A percentile compares a stretch with the other conserved stretches of the same genome.
These are phyloP conservation scores for Physcomitrellopsis africana DNA, from an alignment of 225 moss, liverwort and hornwort genomes.

Conservation along the genomic window DNA sequence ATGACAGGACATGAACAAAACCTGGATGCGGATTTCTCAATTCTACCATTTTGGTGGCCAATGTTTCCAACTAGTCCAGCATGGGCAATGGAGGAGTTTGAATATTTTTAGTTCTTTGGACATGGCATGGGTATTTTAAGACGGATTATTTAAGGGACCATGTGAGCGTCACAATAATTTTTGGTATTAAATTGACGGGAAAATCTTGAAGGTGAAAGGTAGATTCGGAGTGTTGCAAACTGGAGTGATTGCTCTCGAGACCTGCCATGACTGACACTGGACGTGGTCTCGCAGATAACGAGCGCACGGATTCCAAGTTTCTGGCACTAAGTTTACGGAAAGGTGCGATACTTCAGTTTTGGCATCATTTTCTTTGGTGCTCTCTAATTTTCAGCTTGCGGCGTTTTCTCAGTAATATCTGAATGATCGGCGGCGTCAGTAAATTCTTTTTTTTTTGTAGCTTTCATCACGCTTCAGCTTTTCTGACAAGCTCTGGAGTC, in stretches of 20 bases:
- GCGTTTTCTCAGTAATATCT: conserved; percentile 23
- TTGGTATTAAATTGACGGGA: neutral
- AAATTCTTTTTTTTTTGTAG: neutral
- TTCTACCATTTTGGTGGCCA: neutral
- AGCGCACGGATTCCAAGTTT: conserved; percentile 7
- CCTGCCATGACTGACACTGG: conserved; percentile 3
- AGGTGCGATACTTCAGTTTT: neutral
- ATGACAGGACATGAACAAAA: neutral
- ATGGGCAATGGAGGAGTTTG: conserved; percentile 1
- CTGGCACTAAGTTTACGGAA: no score
- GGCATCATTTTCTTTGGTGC: neutral
- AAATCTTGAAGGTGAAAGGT: conserved; percentile 1
- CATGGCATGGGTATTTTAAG: conserved; percentile 3
- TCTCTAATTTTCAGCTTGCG: neutral
- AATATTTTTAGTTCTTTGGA: neutral
- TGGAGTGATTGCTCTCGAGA: neutral
- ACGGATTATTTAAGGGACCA: neutral
- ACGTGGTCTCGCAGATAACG: neutral
- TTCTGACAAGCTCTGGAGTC: neutral
- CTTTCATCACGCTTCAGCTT: neutral
- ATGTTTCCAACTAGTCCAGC: neutral
- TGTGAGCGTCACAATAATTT: conserved; percentile 18
- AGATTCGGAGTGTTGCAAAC: conserved; percentile 17
- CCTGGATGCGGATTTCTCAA: neutral
- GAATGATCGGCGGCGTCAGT: neutral